Percentiles rank a stretch among this genome's conserved stretches.
phyloP scores from a whole-genome alignment of 2,329 filamentous ascomycete genomes.

The Rutstroemia sp. region DNA sequence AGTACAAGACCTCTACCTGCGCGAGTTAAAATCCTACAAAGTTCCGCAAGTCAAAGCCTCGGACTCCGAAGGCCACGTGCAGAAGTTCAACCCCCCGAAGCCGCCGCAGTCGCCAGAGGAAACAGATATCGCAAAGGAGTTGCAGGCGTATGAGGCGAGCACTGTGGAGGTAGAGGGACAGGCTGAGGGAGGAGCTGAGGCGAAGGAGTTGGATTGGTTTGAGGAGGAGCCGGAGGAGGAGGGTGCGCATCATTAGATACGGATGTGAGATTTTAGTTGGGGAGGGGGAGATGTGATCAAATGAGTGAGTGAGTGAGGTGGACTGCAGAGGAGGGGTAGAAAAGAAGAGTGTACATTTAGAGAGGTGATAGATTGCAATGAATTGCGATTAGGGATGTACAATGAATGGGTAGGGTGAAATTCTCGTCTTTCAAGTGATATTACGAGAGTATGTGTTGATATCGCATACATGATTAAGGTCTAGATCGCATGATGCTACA shows the following conservation, averaged over 20 bases:
- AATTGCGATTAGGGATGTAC: too few species aligned
- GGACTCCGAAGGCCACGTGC: constrained; percentile 85
- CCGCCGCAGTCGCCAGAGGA: constrained; percentile 87
- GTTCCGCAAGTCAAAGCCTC: constrained; percentile 71
- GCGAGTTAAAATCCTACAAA: constrained; percentile 96
- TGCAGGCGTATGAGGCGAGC: constrained; percentile 93
- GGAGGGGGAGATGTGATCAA: background rate
- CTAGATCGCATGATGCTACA: too few species aligned
- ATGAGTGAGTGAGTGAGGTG: background rate
- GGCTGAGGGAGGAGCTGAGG: constrained; percentile 53
- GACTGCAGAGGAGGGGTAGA: background rate
- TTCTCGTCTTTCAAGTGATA: too few species aligned
- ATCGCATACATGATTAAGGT: too few species aligned
- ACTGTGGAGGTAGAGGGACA: constrained; percentile 91
- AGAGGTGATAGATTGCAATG: constrained; percentile 6
- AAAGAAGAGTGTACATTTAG: constrained; percentile 9
- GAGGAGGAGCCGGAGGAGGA: constrained; percentile 63
- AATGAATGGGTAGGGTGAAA: too few species aligned
- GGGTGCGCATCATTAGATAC: constrained; percentile 24
- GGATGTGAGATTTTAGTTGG: background rate
- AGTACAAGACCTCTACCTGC: constrained; percentile 95
- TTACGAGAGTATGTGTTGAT: too few species aligned
- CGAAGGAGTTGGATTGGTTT: constrained; percentile 64
- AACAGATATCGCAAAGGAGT: constrained; percentile 80
- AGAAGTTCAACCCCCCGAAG: constrained; percentile 75